Evolutionary conservation across 2,329 filamentous ascomycete species (phyloP).

Genomic region (Lasiodiplodia gonubiensis): DNA sequence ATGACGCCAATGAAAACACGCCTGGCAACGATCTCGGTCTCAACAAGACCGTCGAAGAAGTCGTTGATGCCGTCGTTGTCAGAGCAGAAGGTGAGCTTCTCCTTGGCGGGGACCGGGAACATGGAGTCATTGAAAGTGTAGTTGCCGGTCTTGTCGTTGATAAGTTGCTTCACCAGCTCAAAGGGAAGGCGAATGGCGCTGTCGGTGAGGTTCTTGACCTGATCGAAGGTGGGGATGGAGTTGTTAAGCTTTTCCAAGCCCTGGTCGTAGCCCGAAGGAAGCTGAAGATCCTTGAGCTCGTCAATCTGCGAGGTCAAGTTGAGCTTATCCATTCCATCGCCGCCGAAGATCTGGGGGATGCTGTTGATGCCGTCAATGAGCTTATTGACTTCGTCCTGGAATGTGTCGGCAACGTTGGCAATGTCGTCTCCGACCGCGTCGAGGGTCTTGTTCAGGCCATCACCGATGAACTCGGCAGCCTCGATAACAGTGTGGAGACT

Average conservation of each 20-base stretch:
- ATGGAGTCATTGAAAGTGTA: slow-evolving; percentile 79
- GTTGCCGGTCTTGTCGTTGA: slow-evolving; percentile 72
- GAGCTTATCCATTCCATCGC: slow-evolving; percentile 58
- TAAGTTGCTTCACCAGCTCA: slow-evolving; percentile 73
- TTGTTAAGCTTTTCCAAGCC: slow-evolving; percentile 75
- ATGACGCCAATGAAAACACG: slow-evolving; percentile 80
- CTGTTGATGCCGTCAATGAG: slow-evolving; percentile 46
- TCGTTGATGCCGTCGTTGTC: slow-evolving; percentile 79
- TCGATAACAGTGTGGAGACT: slow-evolving; percentile 73
- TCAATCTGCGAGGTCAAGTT: slow-evolving; percentile 70
- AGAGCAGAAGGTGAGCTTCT: slow-evolving; percentile 85
- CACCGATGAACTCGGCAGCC: slow-evolving; percentile 65
- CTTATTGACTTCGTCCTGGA: slow-evolving; percentile 58
- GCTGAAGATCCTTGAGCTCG: slow-evolving; percentile 71
- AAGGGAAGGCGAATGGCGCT: slow-evolving; percentile 79
- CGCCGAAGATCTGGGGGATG: slow-evolving; percentile 48
- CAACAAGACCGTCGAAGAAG: slow-evolving; percentile 78
- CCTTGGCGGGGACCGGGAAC: slow-evolving; percentile 84
- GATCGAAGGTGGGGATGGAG: slow-evolving; percentile 79
- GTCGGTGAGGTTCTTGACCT: slow-evolving; percentile 83
- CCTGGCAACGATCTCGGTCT: slow-evolving; percentile 70
- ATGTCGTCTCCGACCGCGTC: slow-evolving; percentile 63
- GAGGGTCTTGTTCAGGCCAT: slow-evolving; percentile 66
- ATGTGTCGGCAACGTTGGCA: slow-evolving; percentile 58
- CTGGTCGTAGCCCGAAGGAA: slow-evolving; percentile 71